A percentile compares a stretch with the other conserved stretches of the same genome.
Conservation (phyloP, 345 rosid species). For the Populus ilicifolia region DNA sequence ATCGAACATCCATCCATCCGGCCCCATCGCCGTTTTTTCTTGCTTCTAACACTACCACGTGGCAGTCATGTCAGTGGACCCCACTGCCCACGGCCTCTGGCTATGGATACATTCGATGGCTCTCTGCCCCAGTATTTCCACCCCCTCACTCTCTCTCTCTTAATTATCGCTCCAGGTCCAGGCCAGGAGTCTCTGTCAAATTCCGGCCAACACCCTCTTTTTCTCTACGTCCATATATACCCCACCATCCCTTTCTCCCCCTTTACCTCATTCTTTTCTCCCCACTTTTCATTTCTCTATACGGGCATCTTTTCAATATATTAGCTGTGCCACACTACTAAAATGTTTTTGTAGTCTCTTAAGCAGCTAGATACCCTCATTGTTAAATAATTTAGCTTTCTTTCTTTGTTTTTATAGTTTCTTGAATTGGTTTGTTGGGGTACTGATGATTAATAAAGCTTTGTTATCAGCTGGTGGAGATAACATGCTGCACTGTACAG, state of each 20-base stretch:
- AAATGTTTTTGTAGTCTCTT: too few species aligned
- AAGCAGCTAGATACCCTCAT: not conserved
- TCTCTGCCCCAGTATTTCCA: conserved; percentile 2
- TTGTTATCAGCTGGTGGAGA: conserved; percentile 19
- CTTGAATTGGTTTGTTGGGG: not conserved
- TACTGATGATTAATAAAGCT: conserved; percentile 30
- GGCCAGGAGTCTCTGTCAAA: conserved; percentile 3
- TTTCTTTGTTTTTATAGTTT: not conserved
- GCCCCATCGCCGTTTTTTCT: conserved; percentile 16
- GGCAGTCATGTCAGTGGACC: conserved; percentile 55
- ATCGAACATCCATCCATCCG: not conserved
- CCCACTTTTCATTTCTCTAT: not conserved
- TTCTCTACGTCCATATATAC: conserved; percentile 13
- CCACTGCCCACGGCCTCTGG: conserved; percentile 37
- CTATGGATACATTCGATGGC: conserved; percentile 31
- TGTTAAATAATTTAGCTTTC: not conserved
- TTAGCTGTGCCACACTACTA: not conserved
- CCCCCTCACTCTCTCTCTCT: conserved; percentile 11
- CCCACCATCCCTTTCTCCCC: not conserved
- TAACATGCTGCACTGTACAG: conserved; percentile 42
- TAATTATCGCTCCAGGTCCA: not conserved
- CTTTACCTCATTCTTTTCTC: not conserved
- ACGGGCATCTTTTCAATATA: not conserved
- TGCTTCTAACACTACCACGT: conserved; percentile 45
- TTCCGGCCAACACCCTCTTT: conserved; percentile 8